Evolutionary conservation across 2,329 filamentous ascomycete species (phyloP).

Genomic region (Colletotrichum navitas): DNA sequence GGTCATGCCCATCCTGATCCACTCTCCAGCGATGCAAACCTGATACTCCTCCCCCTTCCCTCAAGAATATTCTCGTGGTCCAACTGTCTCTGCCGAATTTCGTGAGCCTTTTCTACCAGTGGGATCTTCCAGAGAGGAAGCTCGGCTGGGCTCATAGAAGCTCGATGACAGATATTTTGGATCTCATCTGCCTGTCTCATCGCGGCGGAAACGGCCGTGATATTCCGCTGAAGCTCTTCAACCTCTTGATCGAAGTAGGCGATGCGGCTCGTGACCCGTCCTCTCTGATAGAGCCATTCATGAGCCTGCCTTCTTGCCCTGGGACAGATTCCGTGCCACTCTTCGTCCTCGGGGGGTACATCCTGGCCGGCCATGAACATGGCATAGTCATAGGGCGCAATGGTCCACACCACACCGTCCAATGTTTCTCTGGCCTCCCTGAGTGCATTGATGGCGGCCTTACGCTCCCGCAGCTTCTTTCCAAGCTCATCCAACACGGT

Average conservation of each 20-base stretch:
- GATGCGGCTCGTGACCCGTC: background rate
- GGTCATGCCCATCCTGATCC: background rate
- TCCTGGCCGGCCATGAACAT: background rate
- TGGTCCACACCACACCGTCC: background rate
- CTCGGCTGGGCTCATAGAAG: background rate
- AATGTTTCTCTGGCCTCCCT: background rate
- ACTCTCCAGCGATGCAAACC: background rate
- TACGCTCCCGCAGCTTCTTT: background rate
- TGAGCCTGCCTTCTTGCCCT: background rate
- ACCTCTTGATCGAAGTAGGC: background rate
- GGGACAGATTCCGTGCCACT: background rate
- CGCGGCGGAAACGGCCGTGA: background rate
- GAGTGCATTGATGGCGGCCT: background rate
- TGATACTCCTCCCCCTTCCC: background rate
- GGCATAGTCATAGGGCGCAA: background rate
- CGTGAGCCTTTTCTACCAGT: background rate
- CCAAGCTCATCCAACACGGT: constrained; percentile 2
- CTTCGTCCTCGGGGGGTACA: background rate
- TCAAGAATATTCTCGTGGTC: background rate
- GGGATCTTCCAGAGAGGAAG: constrained; percentile 5
- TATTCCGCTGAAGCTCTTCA: background rate
- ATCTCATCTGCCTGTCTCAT: background rate
- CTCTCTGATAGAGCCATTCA: background rate
- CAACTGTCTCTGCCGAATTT: background rate
- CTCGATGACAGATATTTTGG: background rate